A percentile compares a stretch with the other conserved stretches of the same genome.
phyloP scores from a whole-genome alignment of 441 rosid genomes.

The Erodium moschatum region DNA sequence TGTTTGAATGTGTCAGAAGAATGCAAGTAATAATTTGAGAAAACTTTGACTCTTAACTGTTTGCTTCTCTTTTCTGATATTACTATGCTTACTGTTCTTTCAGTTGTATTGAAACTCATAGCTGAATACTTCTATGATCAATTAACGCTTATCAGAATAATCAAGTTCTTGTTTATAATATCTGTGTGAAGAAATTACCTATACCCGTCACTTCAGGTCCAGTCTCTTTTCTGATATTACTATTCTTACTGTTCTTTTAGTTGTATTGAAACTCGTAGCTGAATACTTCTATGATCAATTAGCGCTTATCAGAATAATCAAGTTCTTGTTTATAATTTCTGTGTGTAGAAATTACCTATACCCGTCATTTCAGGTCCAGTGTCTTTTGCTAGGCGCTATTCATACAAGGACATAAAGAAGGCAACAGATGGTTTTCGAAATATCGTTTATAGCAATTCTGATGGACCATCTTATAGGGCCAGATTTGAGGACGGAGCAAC shows the following conservation, averaged over 20 bases:
- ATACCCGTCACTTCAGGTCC: conserved; percentile 33
- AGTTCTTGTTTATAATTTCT: neutral
- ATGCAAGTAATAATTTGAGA: neutral
- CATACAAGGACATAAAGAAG: conserved; percentile 59
- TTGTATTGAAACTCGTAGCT: neutral
- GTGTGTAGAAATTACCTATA: neutral
- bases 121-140: neutral
- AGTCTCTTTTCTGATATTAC: conserved; percentile 20
- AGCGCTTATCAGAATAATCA: neutral
- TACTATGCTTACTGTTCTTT: neutral
- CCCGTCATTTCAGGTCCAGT: conserved; percentile 34
- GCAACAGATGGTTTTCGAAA: conserved; percentile 66
- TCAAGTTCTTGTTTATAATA: neutral
- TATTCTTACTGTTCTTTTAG: neutral
- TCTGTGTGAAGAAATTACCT: neutral
- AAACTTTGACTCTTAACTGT: neutral
- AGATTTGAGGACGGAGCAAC: conserved; percentile 54
- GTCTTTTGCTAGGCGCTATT: conserved; percentile 40
- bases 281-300: neutral
- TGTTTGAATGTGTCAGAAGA: neutral
- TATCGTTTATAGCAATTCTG: conserved; percentile 45
- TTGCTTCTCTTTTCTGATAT: neutral
- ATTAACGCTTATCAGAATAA: neutral
- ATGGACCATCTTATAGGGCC: conserved; percentile 63
- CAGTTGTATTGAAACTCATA: neutral